Base-by-base conservation (phyloP, 2,329 filamentous ascomycete genomes). In the Pseudogymnoascus sp. region DNA sequence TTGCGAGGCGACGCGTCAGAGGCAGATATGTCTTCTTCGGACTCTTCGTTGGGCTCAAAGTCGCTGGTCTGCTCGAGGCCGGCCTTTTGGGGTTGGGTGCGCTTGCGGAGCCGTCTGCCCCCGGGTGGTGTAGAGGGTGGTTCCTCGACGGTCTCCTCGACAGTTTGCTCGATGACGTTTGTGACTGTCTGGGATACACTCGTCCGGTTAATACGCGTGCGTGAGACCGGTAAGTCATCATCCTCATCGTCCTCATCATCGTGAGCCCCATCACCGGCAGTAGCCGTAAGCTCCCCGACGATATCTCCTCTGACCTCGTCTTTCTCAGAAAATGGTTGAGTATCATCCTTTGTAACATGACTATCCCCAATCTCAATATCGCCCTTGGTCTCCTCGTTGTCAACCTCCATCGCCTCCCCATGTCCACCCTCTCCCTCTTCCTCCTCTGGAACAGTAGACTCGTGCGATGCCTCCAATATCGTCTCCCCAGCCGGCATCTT, bases 11-110 rank as follows among this genome's bases (percentile, higher is more conserved):
- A 76, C 1, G 58, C 66, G 62, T 74, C 70, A 8, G 71, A 72
- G 4, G 68, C 77, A 1, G 79, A 81, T 28, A 74, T 76, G 9
- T 78, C 79, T 7, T 79, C 82, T 4, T 80, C 83, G 0, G 82
- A 84, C 41, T 72, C 69, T 14, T 72, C 70, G 23, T 60, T 55
- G 19, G 72, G 72, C 28, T 72, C 70, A 60, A 74, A 74, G 62
- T 74, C 72, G 63, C 71, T 73, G 59, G 67, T 69, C 5, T 66
- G 67, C 39, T 73, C 72, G 42, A 65, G 65, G 30, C 64, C 66
- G 16, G 35, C 63, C 33, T 72, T 73, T 23, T 64, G 65, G 49
- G 60, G 36, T 22, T 41, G 60, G 8, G 6, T 45, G 16, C 60
- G 35, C n/a, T 41, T 61, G 1, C 60, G 35, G 12, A 61, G 60